Evolutionary conservation across 805 yeast genomes (phyloP), one percentile per base, ranked within the genome.

Genomic region (Cyberlindnera amylophila): DNA sequence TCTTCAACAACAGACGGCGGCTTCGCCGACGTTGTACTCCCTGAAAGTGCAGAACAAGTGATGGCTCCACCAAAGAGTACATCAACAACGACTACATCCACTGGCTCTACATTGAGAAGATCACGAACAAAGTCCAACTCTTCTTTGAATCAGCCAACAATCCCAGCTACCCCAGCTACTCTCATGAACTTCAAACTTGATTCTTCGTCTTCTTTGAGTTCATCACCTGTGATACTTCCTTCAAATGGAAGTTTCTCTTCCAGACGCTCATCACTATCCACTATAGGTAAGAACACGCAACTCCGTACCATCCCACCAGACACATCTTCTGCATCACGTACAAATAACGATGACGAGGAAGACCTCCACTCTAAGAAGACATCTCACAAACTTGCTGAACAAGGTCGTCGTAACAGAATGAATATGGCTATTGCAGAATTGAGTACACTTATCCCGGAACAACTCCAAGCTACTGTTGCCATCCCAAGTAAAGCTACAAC

Each of bases 401-500:
- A 93, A 63, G 98, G 96, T 13, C 74, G 99, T 40, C 75, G 99
- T 53, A 90, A 91, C 61, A 72, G 99, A 49, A 84, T 91, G 82
- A 93, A 93, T 61, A 66, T 71, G 42, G 98, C 97, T 0, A 80
- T 91, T 24, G 79, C 78, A 34, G 96, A 86, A 33, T 67, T 91
- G 45, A 81, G 82, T 8, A 54, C 69, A 9, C 64, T 88, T 47
- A 72, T 91, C 17, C 95, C 96, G 0, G 76, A 80, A 6, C 61
- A 62, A 18, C 66, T 79, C 53, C 65, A 65, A 31, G 77, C 73
- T 43, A 71, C 76, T 12, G 75, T 77, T 12, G 51, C 69, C 3
- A 81, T 86, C 27, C 95, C 95, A 1, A 82, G 95, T 21, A 91
- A 91, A 58, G 98, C 98, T 2, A 89, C 95, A 2, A 91, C 97